Conservation (phyloP, 73 alveolate species). For the Stentor roeselii region DNA sequence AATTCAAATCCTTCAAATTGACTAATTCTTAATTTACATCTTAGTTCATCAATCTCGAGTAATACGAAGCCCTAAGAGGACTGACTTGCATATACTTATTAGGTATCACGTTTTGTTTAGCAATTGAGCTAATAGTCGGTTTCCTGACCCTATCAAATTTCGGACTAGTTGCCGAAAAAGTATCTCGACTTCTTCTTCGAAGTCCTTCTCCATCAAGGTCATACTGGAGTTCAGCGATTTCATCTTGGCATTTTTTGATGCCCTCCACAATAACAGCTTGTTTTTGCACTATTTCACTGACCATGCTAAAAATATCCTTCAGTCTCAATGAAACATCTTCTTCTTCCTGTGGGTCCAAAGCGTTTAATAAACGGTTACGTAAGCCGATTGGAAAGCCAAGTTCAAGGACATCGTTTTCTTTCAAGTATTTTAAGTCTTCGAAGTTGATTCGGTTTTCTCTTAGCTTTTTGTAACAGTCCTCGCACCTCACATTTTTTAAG, state of each 20-base stretch:
- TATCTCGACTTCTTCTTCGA: neutral
- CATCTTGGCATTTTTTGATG: neutral
- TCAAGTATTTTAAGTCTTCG: conserved; percentile 4
- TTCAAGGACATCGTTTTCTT: neutral
- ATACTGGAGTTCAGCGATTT: neutral
- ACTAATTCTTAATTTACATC: no score
- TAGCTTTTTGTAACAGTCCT: neutral
- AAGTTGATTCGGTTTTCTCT: neutral
- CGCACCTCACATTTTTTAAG: neutral
- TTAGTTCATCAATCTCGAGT: neutral
- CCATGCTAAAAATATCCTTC: neutral
- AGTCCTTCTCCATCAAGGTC: neutral
- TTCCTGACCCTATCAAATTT: neutral
- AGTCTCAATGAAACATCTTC: neutral
- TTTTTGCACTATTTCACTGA: neutral
- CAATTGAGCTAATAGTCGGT: conserved; percentile 16
- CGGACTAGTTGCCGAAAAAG: neutral
- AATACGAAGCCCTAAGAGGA: conserved; percentile 9
- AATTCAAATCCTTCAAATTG: neutral
- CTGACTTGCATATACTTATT: conserved; percentile 19
- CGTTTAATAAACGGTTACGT: neutral
- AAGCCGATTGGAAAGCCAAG: conserved; percentile 16
- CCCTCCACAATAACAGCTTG: neutral
- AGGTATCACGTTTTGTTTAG: conserved; percentile 17
- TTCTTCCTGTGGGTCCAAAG: neutral